A percentile compares a stretch with the other conserved stretches of the same genome.
phyloP scores from a whole-genome alignment of 164 flowering plant genomes.

The Nelumbo lutea region DNA sequence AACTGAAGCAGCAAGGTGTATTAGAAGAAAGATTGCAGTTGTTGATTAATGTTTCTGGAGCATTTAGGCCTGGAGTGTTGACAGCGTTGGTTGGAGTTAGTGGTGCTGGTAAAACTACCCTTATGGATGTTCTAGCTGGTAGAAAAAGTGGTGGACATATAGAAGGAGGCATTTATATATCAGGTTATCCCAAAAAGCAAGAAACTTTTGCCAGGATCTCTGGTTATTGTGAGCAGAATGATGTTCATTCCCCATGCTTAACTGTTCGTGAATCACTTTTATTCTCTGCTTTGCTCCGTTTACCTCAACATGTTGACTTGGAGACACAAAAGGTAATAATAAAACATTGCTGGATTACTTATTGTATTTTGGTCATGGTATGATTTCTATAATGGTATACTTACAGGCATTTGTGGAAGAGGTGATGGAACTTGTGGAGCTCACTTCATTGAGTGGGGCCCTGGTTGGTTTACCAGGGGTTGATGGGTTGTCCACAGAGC shows the following conservation, averaged over 20 bases:
- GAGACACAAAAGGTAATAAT: constrained; percentile 70
- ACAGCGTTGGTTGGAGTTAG: constrained; percentile 97
- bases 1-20: constrained; percentile 87
- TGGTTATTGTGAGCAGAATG: constrained; percentile 99
- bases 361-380: constrained; percentile 4
- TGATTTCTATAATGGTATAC: constrained; percentile 16
- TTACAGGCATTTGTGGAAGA: constrained; percentile 92
- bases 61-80: constrained; percentile 93
- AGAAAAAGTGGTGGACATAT: constrained; percentile 93
- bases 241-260: constrained; percentile 93
- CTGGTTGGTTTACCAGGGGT: constrained; percentile 92
- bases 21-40: constrained; percentile 73
- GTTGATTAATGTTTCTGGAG: constrained; percentile 83
- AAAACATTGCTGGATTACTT: not conserved
- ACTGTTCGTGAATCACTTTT: constrained; percentile 87
- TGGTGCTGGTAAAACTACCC: constrained; percentile 99
- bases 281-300: constrained; percentile 92
- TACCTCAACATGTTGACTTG: constrained; percentile 65
- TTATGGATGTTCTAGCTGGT: constrained; percentile 98
- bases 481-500: constrained; percentile 96
- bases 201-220: constrained; percentile 97
- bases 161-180: constrained; percentile 77
- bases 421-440: constrained; percentile 99
- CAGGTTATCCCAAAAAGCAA: constrained; percentile 90
- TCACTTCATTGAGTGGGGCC: constrained; percentile 75